Conservation (phyloP, 2,329 filamentous ascomycete species). For the Cytospora piceae region DNA sequence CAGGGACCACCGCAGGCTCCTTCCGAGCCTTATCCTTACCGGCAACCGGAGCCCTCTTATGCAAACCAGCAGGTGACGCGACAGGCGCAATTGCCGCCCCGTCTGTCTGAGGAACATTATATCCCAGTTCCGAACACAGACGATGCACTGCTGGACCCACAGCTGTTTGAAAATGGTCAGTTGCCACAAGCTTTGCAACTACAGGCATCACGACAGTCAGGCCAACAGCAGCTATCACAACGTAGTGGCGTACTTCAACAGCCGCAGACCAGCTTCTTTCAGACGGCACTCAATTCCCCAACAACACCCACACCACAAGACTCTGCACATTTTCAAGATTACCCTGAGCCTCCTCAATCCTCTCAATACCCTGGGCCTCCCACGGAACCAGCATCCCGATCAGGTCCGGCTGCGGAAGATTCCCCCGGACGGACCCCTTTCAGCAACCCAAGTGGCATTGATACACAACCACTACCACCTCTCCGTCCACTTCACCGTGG, state of each 20-base stretch:
- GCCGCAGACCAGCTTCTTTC: slow-evolving; percentile 30
- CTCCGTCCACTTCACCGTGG: slow-evolving; percentile 26
- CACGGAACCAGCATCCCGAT: slow-evolving; percentile 10
- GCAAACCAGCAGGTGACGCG: slow-evolving; percentile 20
- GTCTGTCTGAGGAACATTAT: slow-evolving; percentile 25
- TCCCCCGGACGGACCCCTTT: slow-evolving; percentile 30
- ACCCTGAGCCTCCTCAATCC: slow-evolving; percentile 23
- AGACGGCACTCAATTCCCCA: slow-evolving; percentile 29
- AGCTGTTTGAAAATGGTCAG: slow-evolving; percentile 28
- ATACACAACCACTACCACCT: slow-evolving; percentile 20
- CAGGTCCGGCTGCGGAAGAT: slow-evolving; percentile 8
- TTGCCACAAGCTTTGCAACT: slow-evolving; percentile 16
- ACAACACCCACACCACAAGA: slow-evolving; percentile 19
- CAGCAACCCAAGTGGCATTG: slow-evolving; percentile 26
- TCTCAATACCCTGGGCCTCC: slow-evolving; percentile 17
- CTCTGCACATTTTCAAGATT: slow-evolving; percentile 9
- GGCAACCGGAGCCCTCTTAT: slow-evolving; percentile 20
- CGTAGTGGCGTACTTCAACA: slow-evolving; percentile 19
- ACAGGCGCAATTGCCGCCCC: slow-evolving; percentile 11
- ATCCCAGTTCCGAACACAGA: slow-evolving; percentile 28
- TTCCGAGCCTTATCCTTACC: slow-evolving; percentile 20
- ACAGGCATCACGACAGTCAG: slow-evolving; percentile 20
- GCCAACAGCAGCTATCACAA: slow-evolving; percentile 25
- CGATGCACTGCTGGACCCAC: slow-evolving; percentile 27
- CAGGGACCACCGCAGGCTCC: background rate